Evolutionary conservation across 768 basidiomycete species (phyloP).

Genomic region (Coprinellus aureogranulatus): DNA sequence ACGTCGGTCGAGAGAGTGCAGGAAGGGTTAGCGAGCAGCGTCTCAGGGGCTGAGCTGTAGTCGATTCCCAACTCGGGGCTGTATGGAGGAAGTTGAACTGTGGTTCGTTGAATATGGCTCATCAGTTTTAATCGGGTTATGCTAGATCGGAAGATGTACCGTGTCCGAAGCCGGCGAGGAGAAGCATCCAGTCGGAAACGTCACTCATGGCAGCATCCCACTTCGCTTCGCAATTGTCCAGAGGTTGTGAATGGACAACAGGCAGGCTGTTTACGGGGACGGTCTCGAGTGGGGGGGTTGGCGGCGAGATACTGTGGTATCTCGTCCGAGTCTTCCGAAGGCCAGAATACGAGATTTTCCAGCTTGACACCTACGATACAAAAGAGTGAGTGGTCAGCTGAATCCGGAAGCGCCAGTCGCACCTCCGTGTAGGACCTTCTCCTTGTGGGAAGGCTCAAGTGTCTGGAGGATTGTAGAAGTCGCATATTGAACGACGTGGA

Average conservation of each 20-base stretch:
- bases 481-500: conserved; percentile 13
- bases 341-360: background rate
- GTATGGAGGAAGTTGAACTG: background rate
- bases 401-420: too few species aligned
- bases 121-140: background rate
- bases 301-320: background rate
- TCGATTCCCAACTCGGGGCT: background rate
- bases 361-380: background rate
- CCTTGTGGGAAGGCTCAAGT: conserved; percentile 3
- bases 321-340: background rate
- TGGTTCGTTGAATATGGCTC: background rate
- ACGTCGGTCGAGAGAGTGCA: background rate
- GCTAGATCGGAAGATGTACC: background rate
- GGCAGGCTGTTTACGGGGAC: background rate
- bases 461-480: conserved; percentile 4
- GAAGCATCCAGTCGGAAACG: background rate
- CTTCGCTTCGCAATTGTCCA: background rate
- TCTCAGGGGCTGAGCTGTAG: background rate
- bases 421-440: too few species aligned
- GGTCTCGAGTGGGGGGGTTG: background rate
- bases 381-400: too few species aligned
- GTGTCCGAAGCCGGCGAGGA: background rate
- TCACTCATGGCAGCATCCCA: background rate
- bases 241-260: background rate
- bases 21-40: background rate